Conservation (phyloP, 164 flowering plant genomes). For the Sedum album region DNA sequence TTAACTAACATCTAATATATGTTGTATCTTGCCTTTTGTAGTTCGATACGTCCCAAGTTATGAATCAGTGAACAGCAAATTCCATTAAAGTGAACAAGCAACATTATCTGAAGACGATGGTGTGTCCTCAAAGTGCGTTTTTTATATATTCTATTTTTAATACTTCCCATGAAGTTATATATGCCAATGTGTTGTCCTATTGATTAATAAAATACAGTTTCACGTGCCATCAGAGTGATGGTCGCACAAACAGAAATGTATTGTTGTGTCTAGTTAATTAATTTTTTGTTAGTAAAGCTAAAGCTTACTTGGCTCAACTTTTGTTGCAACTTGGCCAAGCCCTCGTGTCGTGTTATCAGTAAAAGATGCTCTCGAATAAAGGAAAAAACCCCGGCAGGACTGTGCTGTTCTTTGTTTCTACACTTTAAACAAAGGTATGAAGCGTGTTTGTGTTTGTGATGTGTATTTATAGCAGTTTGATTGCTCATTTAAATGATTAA, state of each 20-base stretch:
- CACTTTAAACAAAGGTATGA: background rate
- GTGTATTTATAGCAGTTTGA: too few species aligned
- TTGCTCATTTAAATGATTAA: too few species aligned
- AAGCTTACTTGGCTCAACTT: background rate
- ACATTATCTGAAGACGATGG: background rate
- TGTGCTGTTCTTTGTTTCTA: background rate
- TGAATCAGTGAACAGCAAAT: conserved; percentile 55
- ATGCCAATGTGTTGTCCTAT: background rate
- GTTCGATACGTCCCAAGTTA: conserved; percentile 66
- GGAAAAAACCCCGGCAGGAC: background rate
- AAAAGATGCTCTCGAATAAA: background rate
- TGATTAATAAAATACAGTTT: background rate
- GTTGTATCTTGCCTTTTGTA: conserved; percentile 24
- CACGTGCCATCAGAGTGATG: background rate
- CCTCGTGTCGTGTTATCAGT: background rate
- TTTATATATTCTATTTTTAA: background rate
- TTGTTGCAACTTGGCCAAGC: background rate
- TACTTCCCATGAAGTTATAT: background rate
- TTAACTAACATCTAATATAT: background rate
- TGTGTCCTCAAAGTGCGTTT: background rate
- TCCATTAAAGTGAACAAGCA: conserved; percentile 14
- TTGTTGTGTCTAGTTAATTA: background rate
- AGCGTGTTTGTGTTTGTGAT: background rate
- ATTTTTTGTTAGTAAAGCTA: background rate
- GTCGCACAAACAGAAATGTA: background rate